Percentiles rank a stretch among this genome's conserved stretches.
phyloP scores from a whole-genome alignment of 768 basidiomycete species.

The Scleroderma bovista region DNA sequence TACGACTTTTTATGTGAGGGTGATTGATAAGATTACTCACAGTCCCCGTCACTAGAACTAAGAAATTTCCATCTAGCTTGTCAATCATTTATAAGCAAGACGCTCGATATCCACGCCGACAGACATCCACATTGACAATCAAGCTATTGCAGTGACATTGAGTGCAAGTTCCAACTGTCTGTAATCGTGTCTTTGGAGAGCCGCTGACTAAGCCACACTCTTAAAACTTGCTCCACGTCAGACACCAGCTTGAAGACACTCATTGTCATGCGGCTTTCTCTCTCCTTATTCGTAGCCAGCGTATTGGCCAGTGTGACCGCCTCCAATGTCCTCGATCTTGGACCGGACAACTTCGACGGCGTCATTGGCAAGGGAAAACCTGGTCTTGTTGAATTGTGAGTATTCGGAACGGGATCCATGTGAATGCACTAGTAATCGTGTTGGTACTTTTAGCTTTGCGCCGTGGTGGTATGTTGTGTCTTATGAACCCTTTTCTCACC shows the following conservation, averaged over 20 bases:
- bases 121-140: too few relatives aligned
- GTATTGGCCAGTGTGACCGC: slow-evolving; percentile 53
- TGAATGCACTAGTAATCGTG: slow-evolving; percentile 1
- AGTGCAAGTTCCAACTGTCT: too few relatives aligned
- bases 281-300: slow-evolving; percentile 51
- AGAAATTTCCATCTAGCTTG: too few relatives aligned
- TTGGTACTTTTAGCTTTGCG: slow-evolving; percentile 54
- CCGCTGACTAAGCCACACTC: slow-evolving; percentile 10
- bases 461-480: slow-evolving; percentile 71
- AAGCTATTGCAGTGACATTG: too few relatives aligned
- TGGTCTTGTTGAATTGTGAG: slow-evolving; percentile 89
- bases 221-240: slow-evolving; percentile 36
- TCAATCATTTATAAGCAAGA: too few relatives aligned
- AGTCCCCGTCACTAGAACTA: too few relatives aligned
- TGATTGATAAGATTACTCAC: too few relatives aligned
- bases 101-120: too few relatives aligned
- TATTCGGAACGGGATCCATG: slow-evolving; percentile 10
- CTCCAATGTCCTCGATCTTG: slow-evolving; percentile 83
- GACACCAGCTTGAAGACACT: slow-evolving; percentile 6
- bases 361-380: slow-evolving; percentile 75
- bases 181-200: too few relatives aligned
- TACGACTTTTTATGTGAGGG: too few relatives aligned
- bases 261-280: slow-evolving; percentile 49
- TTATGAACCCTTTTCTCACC: background rate
- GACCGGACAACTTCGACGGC: slow-evolving; percentile 66